phyloP scores from a whole-genome alignment of 2,329 filamentous ascomycete genomes.

The Colletotrichum plurivorum region DNA sequence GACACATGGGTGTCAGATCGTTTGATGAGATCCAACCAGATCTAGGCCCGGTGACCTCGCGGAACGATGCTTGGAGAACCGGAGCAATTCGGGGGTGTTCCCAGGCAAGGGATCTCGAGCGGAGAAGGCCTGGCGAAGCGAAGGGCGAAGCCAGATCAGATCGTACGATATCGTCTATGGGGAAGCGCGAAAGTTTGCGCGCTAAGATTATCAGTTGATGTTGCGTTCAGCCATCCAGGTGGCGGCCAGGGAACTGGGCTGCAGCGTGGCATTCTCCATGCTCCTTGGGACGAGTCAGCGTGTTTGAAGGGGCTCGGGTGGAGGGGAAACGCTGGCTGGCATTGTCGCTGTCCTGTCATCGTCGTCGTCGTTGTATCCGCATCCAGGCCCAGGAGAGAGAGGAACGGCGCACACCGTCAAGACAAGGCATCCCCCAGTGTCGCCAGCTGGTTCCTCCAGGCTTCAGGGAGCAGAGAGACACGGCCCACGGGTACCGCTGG shows the following conservation, averaged over 20 bases:
- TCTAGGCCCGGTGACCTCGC: conserved; percentile 33
- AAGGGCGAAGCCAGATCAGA: conserved; percentile 25
- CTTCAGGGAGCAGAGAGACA: neutral
- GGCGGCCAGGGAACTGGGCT: conserved; percentile 13
- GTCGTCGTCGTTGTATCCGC: neutral
- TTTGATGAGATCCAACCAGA: conserved; percentile 41
- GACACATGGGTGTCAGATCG: conserved; percentile 39
- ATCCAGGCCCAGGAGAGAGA: neutral
- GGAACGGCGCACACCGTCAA: conserved; percentile 4
- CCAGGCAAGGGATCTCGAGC: conserved; percentile 19
- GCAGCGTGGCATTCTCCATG: conserved; percentile 1
- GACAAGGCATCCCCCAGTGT: conserved; percentile 12
- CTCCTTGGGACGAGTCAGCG: conserved; percentile 31
- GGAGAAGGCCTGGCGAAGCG: conserved; percentile 28
- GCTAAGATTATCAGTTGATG: conserved; percentile 15
- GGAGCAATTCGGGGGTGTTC: conserved; percentile 22
- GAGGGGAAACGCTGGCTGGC: conserved; percentile 4
- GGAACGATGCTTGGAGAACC: conserved; percentile 28
- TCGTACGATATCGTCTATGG: conserved; percentile 35
- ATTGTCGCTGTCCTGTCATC: neutral
- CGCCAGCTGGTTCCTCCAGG: conserved; percentile 2
- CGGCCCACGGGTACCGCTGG: neutral
- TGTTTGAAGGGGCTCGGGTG: conserved; percentile 23
- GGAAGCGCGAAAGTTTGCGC: conserved; percentile 27
- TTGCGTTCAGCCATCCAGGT: conserved; percentile 2